A percentile compares a stretch with the other conserved stretches of the same genome.
These are phyloP conservation scores for Tolypocladium amazonense DNA, from an alignment of 2,329 filamentous ascomycete genomes.

Conservation along the genomic window DNA sequence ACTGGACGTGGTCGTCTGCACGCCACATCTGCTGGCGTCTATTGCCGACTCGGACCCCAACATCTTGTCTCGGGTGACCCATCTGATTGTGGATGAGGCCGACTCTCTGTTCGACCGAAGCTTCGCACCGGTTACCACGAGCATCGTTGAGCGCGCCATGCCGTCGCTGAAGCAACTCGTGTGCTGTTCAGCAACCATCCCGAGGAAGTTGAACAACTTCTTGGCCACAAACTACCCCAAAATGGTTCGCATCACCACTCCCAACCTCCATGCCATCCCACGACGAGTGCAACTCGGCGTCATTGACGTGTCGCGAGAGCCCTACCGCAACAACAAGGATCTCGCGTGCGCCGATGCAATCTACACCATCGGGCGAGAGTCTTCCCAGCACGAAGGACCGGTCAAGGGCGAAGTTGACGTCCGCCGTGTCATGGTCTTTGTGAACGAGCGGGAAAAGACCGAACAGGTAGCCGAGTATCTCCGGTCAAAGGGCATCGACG, in stretches of 20 bases:
- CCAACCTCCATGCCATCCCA: conserved; percentile 92
- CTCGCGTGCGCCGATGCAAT: conserved; percentile 92
- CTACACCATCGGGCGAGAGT: conserved; percentile 81
- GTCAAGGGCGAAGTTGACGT: conserved; percentile 50
- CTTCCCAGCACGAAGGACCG: conserved; percentile 44
- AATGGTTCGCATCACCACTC: conserved; percentile 79
- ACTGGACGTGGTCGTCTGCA: conserved; percentile 77
- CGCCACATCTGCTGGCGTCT: conserved; percentile 78
- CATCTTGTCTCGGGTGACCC: conserved; percentile 79
- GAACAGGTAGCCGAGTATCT: conserved; percentile 73
- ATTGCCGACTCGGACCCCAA: conserved; percentile 87
- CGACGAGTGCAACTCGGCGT: conserved; percentile 89
- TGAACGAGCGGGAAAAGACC: conserved; percentile 90
- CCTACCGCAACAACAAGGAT: conserved; percentile 85
- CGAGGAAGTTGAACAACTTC: conserved; percentile 75
- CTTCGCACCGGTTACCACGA: conserved; percentile 73
- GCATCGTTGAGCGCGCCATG: conserved; percentile 69
- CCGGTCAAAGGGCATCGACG: conserved; percentile 75
- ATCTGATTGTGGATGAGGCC: conserved; percentile 88
- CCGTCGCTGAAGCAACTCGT: conserved; percentile 80
- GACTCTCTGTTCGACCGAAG: conserved; percentile 92
- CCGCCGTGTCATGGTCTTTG: conserved; percentile 87
- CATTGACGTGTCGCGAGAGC: conserved; percentile 83
- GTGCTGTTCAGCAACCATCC: conserved; percentile 93
- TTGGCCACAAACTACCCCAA: conserved; percentile 74